Base-by-base conservation (phyloP, 768 basidiomycete genomes). In the Mycena venus region DNA sequence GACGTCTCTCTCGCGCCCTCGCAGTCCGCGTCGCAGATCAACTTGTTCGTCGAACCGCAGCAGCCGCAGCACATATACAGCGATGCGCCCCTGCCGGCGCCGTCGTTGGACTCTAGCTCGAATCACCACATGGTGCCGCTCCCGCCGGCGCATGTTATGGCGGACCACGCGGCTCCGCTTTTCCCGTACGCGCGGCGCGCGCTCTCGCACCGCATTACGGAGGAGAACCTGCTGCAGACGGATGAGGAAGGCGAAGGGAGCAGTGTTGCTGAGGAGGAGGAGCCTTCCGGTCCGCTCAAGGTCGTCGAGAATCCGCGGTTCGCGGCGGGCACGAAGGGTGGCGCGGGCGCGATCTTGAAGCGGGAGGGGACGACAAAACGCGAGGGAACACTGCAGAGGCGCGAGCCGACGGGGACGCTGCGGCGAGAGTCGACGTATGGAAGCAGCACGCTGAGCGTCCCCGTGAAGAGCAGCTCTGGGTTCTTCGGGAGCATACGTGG, bases 11-110 rank as follows among this genome's bases (percentile, higher is more conserved):
- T 94, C 74, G 89, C 91, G 0, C 93, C 93, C n/a, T 94, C 93
- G 8, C 94, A 94, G 74, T 94, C 93, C 3, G 92, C 92, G 2
- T 94, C 94, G 21, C 92, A 95, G 82, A 85, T 88, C 61, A 83
- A 83, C 55, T 69, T 79, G 59, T 68, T 68, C 44, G 31, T 25
- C 44, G 71, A 73, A 47, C 63, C 79, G 44, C 78, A 65, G 38
- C 72, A 73, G 55, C 59, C 78, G 59, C 78, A 66, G 34, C 61
- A 69, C 78, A 81, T 44, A 80, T 70, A 77, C 75, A 65, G 72
- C 77, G 38, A 72, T 40, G 58, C 62, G 69, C 2, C 36, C 44
- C 66, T 66, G 63, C 69, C 79, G 62, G 42, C 78, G 68, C 64
- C 75, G 23, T 65, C 73, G 70, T 66, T 56, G 8, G 60, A 77